Conservation (phyloP, 1,284 basidiomycete species). For the Tilletia horrida region DNA sequence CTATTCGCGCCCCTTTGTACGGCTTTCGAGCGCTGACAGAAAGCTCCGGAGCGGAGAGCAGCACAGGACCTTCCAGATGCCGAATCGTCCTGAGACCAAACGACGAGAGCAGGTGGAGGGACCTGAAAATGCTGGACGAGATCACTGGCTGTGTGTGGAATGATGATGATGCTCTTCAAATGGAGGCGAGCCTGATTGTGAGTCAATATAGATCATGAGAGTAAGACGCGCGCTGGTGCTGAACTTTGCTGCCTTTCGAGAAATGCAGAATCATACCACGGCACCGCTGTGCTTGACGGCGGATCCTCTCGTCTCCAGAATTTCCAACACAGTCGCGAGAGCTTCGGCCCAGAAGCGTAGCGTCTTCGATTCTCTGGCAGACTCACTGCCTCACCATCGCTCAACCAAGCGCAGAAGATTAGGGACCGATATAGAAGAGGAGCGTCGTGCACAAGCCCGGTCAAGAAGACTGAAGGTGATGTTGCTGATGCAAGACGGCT, state of each 20-base stretch:
- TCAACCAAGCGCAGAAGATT: conserved; percentile 37
- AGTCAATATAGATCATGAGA: background rate
- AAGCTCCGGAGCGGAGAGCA: conserved; percentile 11
- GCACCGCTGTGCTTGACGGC: conserved; percentile 50
- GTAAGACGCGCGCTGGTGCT: background rate
- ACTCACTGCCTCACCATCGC: conserved; percentile 13
- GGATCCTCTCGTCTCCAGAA: conserved; percentile 45
- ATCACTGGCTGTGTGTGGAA: conserved; percentile 41
- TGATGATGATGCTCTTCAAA: conserved; percentile 47
- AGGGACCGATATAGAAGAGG: conserved; percentile 44
- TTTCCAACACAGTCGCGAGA: conserved; percentile 50
- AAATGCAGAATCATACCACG: conserved; percentile 35
- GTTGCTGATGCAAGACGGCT: conserved; percentile 47
- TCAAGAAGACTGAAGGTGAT: conserved; percentile 43
- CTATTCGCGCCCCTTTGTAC: background rate
- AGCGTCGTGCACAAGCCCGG: conserved; percentile 23
- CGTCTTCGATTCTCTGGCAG: conserved; percentile 6
- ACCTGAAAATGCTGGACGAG: conserved; percentile 46
- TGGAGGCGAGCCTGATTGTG: conserved; percentile 46
- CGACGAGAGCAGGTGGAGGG: conserved; percentile 47
- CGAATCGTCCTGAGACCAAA: conserved; percentile 45
- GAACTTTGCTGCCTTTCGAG: background rate
- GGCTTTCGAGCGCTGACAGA: background rate
- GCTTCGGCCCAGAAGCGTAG: conserved; percentile 35
- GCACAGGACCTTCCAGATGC: conserved; percentile 21